Evolutionary conservation across 345 rosid genomes (phyloP), one percentile per base, ranked within the genome.

Genomic region (Erodium maritimum): DNA sequence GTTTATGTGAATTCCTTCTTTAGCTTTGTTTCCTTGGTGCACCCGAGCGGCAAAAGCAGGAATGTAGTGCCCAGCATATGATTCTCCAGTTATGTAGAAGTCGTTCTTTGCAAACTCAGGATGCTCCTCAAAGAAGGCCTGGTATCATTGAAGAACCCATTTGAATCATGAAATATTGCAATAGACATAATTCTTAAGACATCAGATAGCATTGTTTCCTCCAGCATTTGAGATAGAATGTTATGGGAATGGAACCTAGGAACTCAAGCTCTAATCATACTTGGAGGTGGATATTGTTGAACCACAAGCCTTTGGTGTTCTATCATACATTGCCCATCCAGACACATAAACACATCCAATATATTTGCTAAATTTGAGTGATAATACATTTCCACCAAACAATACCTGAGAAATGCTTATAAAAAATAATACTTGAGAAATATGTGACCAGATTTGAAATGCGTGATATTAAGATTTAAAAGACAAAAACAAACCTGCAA

Each of bases 31-130:
- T 73, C 95, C 99, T 67, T 1, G 66, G 78, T 90, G 90, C 68
- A 94, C 83, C 54, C 97, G 82, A 61, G 95, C 65, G 69, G 99
- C 99, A 78, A 94, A 79, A 62, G 99, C 97, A 20, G 97, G 99
- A 67, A 94, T 94, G 57, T 94, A 94, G 77, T 94, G 99, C 63
- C 99, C 99, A 69, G 97, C 97, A 75, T 90, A 94, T 64, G 99
- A 94, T 74, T 94, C 99, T 59, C 97, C 99, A 16, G 99, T 94
- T 50, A 94, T 87, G 74, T 71, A 94, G 61, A 94, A 94, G 72
- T 90, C 97, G 37, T 94, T 90, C 56, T 80, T 37, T 7, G 78
- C 79, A 34, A 87, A 62, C 68, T 82, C 70, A 62, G 99, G 95
- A 65, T 94, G 99, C 79, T 90, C 97, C 55, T 57, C 74, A 65